Evolutionary conservation across 2,329 filamentous ascomycete species (phyloP), one percentile per base, ranked within the genome.

Genomic region (Claviceps sp.): DNA sequence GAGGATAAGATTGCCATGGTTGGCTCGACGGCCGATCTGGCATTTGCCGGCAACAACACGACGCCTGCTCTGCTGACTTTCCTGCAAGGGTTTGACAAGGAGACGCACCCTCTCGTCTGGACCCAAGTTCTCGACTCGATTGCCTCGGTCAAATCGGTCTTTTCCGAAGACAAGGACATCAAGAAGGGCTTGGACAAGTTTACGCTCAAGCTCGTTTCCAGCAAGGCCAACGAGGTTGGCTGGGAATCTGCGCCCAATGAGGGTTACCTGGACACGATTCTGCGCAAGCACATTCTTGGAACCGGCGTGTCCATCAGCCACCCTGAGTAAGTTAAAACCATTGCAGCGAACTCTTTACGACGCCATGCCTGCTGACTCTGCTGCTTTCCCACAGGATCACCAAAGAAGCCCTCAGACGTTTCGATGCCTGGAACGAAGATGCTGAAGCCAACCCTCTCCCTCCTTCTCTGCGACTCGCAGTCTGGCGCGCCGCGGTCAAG

Each of bases 1-100:
- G 82, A 91, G 65, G 93, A 98, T 71, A 95, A 93, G 73, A 95
- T 97, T 60, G 88, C 89, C 42, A 80, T 96, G 50, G 81, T 96
- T 54, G 89, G 88, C 55, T 94, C 95, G 61, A 89, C 91, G 19
- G 86, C 87, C 47, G 89, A 93, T 49, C 78, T 97, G 57, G 89
- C 93, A 40, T 82, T 94, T 55, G 87, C 93, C 53, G 93, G 93
- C 22, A 81, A 93, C 63, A 84, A 85, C 48, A 87, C 81, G 4
- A 95, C 90, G 0, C 75, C 89, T 24, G 86, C 87, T 8, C 75
- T 98, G 13, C 73, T 98, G 34, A 82, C 86, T 13, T 86, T 98
- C 60, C 71, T 95, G 11, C 81, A 95, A 65, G 85, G 86, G n/a
- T 90, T 97, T 68, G 76, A 81, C 55, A 73, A 78, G 50, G 93